Base-by-base conservation (phyloP, 2,329 filamentous ascomycete species). In the Fusarium sp. region DNA sequence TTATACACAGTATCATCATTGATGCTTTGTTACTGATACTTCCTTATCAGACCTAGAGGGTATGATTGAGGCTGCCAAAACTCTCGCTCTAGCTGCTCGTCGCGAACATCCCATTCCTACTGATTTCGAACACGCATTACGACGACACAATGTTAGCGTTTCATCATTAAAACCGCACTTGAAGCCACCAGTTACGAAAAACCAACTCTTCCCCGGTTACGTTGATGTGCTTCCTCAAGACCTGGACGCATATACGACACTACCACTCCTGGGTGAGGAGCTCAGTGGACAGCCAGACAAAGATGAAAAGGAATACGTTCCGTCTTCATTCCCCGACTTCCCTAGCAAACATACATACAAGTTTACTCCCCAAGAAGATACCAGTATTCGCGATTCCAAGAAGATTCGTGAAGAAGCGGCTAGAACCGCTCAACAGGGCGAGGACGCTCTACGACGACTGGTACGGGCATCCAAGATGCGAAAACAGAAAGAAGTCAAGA, bases 341-440 rank as follows among this genome's bases (percentile, higher is more conserved):
- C 89, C 89, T 1, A 90, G 88, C 75, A 87, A 86, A 45, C 88
- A 91, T 72, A 91, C 88, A 5, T 91, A 90, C 77, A 85, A 84
- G 39, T 87, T 85, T 72, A 91, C 88, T 0, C 85, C 86, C 3
- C 83, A 84, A 34, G 81, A 86, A 18, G 81, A 86, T 63, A 80
- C 79, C 40, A 81, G 78, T 18, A 76, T 78, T 17, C 80, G 82
- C 9, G 86, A 90, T 60, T 83, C 86, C 0, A 84, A 88, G 71
- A 87, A 86, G 75, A 87, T 89, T 44, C 83, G 88, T 24, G 85
- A 88, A 54, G 86, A 89, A 40, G 88, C 88, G 2, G 85, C 87
- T 2, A 82, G 85, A 55, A 87, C 87, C 45, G 87, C 88, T 10
- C 86, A 88, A 69, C 87, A 89, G 66, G 88, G 86, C 4, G 89